These are phyloP conservation scores for Aspergillus ellipticus DNA, from an alignment of 495 filamentous ascomycete genomes.

Conservation along the genomic window DNA sequence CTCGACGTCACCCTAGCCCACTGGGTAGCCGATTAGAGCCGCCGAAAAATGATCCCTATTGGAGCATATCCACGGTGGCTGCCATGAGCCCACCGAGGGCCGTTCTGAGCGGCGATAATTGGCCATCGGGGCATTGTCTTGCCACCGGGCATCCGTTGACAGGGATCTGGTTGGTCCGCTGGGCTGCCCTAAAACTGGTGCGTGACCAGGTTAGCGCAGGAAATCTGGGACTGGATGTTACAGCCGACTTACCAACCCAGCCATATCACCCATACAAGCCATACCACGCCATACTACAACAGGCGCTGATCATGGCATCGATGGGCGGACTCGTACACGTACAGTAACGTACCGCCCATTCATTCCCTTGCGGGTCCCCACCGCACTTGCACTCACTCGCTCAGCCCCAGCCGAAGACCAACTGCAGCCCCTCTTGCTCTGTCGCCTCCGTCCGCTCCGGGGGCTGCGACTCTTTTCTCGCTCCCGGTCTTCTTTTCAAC, in stretches of 20 bases:
- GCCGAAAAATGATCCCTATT: constrained; percentile 6
- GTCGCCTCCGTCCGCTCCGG: constrained; percentile 21
- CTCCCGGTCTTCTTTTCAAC: constrained; percentile 25
- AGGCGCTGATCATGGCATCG: neutral
- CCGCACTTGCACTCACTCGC: constrained; percentile 8
- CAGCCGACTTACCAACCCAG: neutral
- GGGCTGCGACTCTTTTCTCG: constrained; percentile 14
- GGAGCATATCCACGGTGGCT: constrained; percentile 10
- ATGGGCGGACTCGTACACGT: neutral
- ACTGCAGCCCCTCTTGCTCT: constrained; percentile 15
- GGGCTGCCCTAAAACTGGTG: constrained; percentile 25
- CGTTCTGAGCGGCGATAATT: constrained; percentile 11
- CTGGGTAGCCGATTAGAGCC: constrained; percentile 15
- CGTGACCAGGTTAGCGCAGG: constrained; percentile 30
- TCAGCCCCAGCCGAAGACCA: constrained; percentile 20
- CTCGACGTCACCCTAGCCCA: constrained; percentile 18
- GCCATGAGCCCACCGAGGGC: constrained; percentile 13
- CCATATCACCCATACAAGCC: neutral
- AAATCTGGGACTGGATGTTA: constrained; percentile 16
- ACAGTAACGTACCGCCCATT: neutral
- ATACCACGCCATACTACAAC: neutral
- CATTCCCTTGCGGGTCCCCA: constrained; percentile 13
- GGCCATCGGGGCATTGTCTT: constrained; percentile 16
- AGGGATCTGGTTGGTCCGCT: constrained; percentile 18
- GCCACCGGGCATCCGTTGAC: constrained; percentile 24